phyloP scores from a whole-genome alignment of 2,329 filamentous ascomycete genomes.

The Xenoacremonium recifei region DNA sequence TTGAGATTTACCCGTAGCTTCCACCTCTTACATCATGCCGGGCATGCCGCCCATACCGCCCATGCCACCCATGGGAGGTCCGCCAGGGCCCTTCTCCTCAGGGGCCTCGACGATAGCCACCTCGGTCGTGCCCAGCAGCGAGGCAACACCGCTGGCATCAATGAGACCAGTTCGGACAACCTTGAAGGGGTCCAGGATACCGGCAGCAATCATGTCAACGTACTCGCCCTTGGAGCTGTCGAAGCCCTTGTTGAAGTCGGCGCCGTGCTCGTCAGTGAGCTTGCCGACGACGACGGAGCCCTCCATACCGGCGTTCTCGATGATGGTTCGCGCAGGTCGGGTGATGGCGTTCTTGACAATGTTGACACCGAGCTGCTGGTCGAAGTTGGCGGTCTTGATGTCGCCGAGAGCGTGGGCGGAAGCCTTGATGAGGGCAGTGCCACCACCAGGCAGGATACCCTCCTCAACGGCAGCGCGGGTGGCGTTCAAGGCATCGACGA shows the following conservation, averaged over 20 bases:
- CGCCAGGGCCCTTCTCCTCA: constrained; percentile 79
- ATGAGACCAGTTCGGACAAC: constrained; percentile 95
- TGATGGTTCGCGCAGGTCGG: constrained; percentile 87
- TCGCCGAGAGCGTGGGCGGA: constrained; percentile 80
- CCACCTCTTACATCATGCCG: constrained; percentile 57
- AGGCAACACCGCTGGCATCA: constrained; percentile 94
- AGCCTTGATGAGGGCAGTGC: constrained; percentile 96
- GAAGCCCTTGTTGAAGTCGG: constrained; percentile 97
- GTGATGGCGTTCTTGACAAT: constrained; percentile 99
- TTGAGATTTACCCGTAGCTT: constrained; percentile 12
- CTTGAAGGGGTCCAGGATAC: constrained; percentile 99
- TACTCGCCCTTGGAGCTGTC: constrained; percentile 97
- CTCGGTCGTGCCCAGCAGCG: constrained; percentile 94
- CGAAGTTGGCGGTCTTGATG: constrained; percentile 91
- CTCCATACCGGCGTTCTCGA: constrained; percentile 96
- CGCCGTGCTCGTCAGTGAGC: constrained; percentile 88
- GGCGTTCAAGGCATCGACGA: constrained; percentile 96
- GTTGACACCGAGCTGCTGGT: constrained; percentile 96
- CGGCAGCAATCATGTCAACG: constrained; percentile 94
- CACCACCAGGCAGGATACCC: constrained; percentile 97
- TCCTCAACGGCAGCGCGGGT: constrained; percentile 98
- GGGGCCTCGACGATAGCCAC: constrained; percentile 95
- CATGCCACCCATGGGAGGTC: constrained; percentile 62
- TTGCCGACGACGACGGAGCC: constrained; percentile 97
- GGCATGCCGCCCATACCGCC: constrained; percentile 60